Conservation (phyloP, 257 asterid genomes). For the Solanum chmielewskii region DNA sequence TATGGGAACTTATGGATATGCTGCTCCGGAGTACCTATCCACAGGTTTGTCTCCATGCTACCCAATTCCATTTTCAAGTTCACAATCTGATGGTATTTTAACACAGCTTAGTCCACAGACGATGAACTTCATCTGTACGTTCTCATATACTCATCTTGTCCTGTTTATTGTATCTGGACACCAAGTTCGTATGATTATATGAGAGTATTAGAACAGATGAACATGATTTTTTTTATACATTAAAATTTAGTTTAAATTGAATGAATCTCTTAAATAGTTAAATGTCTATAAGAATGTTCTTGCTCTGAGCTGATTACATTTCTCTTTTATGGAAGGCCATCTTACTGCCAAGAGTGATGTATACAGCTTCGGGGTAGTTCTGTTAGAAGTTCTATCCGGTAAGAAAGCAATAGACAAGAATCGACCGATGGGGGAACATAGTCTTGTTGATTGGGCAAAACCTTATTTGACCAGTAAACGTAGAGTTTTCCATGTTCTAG, state of each 20-base stretch:
- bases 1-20: conserved; percentile 66
- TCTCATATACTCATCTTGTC: not conserved
- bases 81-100: not conserved
- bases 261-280: not conserved
- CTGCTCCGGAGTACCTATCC: conserved; percentile 59
- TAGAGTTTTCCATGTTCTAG: conserved; percentile 40
- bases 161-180: not conserved
- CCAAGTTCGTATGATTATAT: not conserved
- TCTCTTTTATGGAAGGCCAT: conserved; percentile 31
- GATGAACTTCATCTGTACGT: not conserved
- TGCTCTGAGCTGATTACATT: not conserved
- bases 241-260: not conserved
- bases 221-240: not conserved
- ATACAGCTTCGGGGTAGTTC: conserved; percentile 72
- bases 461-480: conserved; percentile 60
- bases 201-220: not conserved
- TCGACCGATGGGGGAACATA: conserved; percentile 57
- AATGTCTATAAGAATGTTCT: not conserved
- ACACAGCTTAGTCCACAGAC: not conserved
- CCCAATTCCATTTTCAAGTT: not conserved
- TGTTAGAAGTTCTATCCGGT: conserved; percentile 54
- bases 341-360: conserved; percentile 71
- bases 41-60: conserved; percentile 27
- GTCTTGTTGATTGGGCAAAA: conserved; percentile 69
- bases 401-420: conserved; percentile 69